Evolutionary conservation across 1,284 basidiomycete genomes (phyloP), one percentile per base, ranked within the genome.

Genomic region (Marasmius tenuissimus): DNA sequence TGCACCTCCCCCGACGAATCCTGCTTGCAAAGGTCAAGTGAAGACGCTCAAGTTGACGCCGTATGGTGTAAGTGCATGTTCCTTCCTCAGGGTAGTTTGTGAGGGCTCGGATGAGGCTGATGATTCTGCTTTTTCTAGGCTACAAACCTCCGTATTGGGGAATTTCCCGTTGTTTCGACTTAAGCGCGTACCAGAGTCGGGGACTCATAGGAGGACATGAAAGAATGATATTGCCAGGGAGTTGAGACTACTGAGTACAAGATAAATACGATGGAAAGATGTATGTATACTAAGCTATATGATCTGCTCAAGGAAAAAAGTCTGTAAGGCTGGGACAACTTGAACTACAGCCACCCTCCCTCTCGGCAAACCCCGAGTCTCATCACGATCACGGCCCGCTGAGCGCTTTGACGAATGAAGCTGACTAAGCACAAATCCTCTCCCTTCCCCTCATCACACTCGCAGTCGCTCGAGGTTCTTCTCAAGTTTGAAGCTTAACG

Each of bases 71-170:
- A 72, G 83, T 75, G 22, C 39, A 34, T 10, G 9, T 47, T 64
- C 45, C 12, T 55, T 48, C 14, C 33, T 34, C 18, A 4, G 27
- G 4, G 27, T 27, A 27, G 27, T 27, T 27, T 27, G 4, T 4
- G 27, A 27, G 27, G 27, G 27, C 27, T 27, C 27, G 27, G 27
- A 27, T 2, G 27, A 27, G 42, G 52, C 45, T 57, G 52, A 58
- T 35, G 12, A 27, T 18, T 9, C 45, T 11, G 55, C 12, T 52
- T 45, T 10, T 60, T 57, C 34, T 57, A 84, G 83, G 73, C 82
- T 1, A 84, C 83, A 3, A 85, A 85, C 65, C 70, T 85, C 51
- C 76, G 83, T 14, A 84, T 85, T 45, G 77, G 79, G 45, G 83
- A 84, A 71, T 84, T 85, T 76, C 83, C 83, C 5, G 74, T 77